These are phyloP conservation scores for Mrakia blollopis DNA, from an alignment of 768 basidiomycete species.

Conservation along the genomic window DNA sequence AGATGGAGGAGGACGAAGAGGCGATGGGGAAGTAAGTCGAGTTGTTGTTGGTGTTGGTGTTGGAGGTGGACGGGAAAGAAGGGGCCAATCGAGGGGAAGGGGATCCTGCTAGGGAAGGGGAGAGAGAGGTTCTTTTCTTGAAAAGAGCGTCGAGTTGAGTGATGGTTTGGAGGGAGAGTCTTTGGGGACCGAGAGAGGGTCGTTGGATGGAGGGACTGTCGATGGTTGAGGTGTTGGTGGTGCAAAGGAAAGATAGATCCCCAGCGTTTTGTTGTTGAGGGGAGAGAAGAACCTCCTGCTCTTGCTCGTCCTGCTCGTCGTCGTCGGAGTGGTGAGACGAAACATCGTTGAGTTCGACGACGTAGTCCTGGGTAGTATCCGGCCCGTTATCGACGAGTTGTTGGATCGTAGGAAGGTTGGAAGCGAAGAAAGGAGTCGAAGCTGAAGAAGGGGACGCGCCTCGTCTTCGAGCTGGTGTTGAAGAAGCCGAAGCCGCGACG, in stretches of 20 bases:
- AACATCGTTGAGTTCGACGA: conserved; percentile 19
- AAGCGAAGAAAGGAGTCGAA: not conserved
- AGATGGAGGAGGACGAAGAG: not conserved
- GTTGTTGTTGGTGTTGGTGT: not conserved
- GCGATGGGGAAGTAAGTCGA: not conserved
- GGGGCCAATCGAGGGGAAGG: not conserved
- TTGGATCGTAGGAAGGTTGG: not conserved
- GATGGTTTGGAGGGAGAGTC: conserved; percentile 4
- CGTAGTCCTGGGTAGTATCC: conserved; percentile 2
- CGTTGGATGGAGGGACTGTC: not conserved
- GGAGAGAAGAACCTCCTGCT: too few relatives aligned
- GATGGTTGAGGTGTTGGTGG: not conserved
- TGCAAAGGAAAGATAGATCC: not conserved
- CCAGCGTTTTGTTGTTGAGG: too few relatives aligned
- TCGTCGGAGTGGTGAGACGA: not conserved
- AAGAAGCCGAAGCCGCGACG: not conserved
- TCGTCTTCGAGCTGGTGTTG: not conserved
- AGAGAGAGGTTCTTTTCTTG: not conserved
- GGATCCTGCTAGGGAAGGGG: not conserved
- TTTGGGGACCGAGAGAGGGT: not conserved
- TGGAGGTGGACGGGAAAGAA: not conserved
- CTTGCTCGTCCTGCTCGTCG: not conserved
- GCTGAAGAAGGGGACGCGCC: not conserved
- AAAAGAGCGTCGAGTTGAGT: conserved; percentile 13
- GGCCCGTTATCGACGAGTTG: not conserved